Conservation (phyloP, 2,329 filamentous ascomycete genomes). For the Pseudogymnoascus sp. region DNA sequence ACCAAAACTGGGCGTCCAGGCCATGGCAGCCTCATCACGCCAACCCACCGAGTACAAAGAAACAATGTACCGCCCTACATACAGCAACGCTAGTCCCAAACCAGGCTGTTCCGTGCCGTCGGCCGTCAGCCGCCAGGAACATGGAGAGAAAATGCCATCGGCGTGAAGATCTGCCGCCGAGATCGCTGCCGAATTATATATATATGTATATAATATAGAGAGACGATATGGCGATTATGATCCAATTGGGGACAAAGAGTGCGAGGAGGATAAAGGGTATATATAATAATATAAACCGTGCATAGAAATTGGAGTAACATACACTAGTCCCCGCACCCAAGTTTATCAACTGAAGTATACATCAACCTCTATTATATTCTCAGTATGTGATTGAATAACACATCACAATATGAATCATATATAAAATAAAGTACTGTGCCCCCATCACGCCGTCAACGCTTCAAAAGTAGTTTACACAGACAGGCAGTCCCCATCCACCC, state of each 20-base stretch:
- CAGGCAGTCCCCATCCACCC: not conserved
- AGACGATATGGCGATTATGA: not conserved
- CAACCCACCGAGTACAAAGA: not conserved
- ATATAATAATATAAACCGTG: not conserved
- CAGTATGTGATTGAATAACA: not conserved
- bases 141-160: conserved; percentile 2
- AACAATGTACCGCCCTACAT: not conserved
- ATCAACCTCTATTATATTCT: not conserved
- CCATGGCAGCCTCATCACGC: not conserved
- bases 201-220: not conserved
- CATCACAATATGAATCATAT: not conserved
- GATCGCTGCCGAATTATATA: conserved; percentile 4
- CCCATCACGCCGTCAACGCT: not conserved
- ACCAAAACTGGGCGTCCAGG: not conserved
- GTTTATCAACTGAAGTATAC: not conserved
- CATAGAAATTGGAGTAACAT: not conserved
- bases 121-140: not conserved
- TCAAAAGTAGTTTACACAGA: not conserved
- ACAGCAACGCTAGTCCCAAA: not conserved
- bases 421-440: not conserved
- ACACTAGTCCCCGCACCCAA: not conserved
- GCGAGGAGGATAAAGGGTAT: not conserved
- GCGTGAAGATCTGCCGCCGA: conserved; percentile 1
- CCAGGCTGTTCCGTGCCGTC: not conserved
- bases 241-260: not conserved